Evolutionary conservation across 2,329 filamentous ascomycete species (phyloP).

Genomic region (Fusarium sterilihyphosum): DNA sequence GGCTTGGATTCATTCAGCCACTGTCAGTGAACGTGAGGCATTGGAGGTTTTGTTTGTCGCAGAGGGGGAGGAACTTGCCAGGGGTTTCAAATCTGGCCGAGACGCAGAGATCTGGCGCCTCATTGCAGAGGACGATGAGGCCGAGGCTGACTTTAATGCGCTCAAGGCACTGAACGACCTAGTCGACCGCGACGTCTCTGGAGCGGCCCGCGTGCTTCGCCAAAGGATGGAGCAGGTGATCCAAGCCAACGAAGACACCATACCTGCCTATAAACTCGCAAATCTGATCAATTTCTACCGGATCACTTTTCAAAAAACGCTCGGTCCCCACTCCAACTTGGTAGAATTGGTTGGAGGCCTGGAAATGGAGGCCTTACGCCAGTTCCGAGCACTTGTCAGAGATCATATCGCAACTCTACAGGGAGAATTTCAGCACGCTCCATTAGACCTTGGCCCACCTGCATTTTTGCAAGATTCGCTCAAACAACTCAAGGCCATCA

Average conservation of each 20-base stretch:
- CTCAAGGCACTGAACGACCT: slow-evolving; percentile 84
- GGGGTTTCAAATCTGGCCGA: slow-evolving; percentile 80
- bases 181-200: slow-evolving; percentile 84
- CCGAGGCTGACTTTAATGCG: slow-evolving; percentile 75
- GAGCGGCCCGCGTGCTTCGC: slow-evolving; percentile 83
- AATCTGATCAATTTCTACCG: slow-evolving; percentile 92
- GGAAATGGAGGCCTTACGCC: slow-evolving; percentile 79
- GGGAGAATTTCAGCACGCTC: slow-evolving; percentile 73
- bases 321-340: slow-evolving; percentile 75
- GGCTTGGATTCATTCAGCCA: slow-evolving; percentile 93
- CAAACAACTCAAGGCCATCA: slow-evolving; percentile 78
- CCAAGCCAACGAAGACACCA: slow-evolving; percentile 89
- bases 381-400: slow-evolving; percentile 83
- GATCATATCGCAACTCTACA: slow-evolving; percentile 83
- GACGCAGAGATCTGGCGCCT: slow-evolving; percentile 87
- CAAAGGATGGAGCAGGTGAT: slow-evolving; percentile 93
- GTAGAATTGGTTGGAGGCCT: slow-evolving; percentile 74
- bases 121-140: slow-evolving; percentile 65
- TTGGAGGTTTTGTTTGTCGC: slow-evolving; percentile 91
- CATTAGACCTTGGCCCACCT: slow-evolving; percentile 79
- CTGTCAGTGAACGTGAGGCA: slow-evolving; percentile 92
- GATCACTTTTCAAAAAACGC: slow-evolving; percentile 81
- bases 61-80: slow-evolving; percentile 88
- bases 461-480: slow-evolving; percentile 84
- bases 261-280: slow-evolving; percentile 87